A percentile compares a stretch with the other conserved stretches of the same genome.
These are phyloP conservation scores for Verticillium isaacii DNA, from an alignment of 2,329 filamentous ascomycete genomes.

Conservation along the genomic window DNA sequence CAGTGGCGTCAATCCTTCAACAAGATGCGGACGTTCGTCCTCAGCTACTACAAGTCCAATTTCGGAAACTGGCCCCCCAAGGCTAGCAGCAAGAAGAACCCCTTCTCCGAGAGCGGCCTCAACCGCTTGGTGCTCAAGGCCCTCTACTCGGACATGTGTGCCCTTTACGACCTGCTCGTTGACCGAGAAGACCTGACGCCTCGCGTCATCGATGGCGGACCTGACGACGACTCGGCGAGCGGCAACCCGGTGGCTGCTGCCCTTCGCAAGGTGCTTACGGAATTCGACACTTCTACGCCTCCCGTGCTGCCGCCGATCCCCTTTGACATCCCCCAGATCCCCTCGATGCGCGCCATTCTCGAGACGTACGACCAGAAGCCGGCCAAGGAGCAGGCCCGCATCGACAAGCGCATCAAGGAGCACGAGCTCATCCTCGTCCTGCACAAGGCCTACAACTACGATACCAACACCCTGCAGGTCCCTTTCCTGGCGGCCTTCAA, in stretches of 20 bases:
- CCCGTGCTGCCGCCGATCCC: conserved; percentile 89
- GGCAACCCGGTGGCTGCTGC: conserved; percentile 62
- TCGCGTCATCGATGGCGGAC: conserved; percentile 63
- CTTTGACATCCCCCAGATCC: conserved; percentile 79
- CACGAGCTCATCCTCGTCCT: conserved; percentile 74
- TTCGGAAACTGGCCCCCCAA: conserved; percentile 82
- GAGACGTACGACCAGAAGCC: conserved; percentile 61
- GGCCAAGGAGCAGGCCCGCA: conserved; percentile 69
- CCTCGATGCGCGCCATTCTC: conserved; percentile 61
- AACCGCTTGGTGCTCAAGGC: conserved; percentile 79
- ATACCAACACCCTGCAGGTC: conserved; percentile 52
- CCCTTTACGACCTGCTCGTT: conserved; percentile 82
- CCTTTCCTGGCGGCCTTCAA: conserved; percentile 68
- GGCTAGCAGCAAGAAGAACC: conserved; percentile 86
- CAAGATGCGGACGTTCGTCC: conserved; percentile 68
- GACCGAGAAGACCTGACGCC: conserved; percentile 76
- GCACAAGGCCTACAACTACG: conserved; percentile 76
- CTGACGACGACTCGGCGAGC: conserved; percentile 40
- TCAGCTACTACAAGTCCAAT: conserved; percentile 58
- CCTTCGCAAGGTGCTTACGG: conserved; percentile 73
- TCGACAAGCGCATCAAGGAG: conserved; percentile 68
- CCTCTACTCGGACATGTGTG: conserved; percentile 80
- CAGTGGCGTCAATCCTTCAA: conserved; percentile 73
- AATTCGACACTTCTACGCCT: conserved; percentile 85
- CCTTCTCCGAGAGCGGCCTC: conserved; percentile 78